These are phyloP conservation scores for Fusarium anthophilum DNA, from an alignment of 2,329 filamentous ascomycete genomes.

Conservation along the genomic window DNA sequence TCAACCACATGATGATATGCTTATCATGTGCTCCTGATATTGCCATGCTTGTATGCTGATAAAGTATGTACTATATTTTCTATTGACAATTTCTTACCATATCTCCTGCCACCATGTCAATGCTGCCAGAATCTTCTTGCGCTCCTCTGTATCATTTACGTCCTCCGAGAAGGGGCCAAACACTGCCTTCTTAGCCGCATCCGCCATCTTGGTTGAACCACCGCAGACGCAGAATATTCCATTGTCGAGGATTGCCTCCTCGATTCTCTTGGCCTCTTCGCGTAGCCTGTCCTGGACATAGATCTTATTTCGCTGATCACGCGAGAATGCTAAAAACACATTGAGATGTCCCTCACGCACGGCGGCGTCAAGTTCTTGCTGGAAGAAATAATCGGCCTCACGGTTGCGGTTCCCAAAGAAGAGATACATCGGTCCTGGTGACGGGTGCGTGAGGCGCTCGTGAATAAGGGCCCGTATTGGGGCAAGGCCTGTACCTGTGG, in stretches of 20 bases:
- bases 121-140: slow-evolving; percentile 49
- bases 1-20: not conserved
- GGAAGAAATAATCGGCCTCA: slow-evolving; percentile 82
- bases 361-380: slow-evolving; percentile 72
- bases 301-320: slow-evolving; percentile 58
- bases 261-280: slow-evolving; percentile 49
- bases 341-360: slow-evolving; percentile 38
- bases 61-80: not conserved
- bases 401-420: slow-evolving; percentile 87
- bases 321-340: slow-evolving; percentile 59
- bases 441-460: slow-evolving; percentile 63
- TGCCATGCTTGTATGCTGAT: not conserved
- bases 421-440: slow-evolving; percentile 62
- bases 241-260: slow-evolving; percentile 47
- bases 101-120: slow-evolving; percentile 67
- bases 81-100: slow-evolving; percentile 53
- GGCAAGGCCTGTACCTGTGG: slow-evolving; percentile 86
- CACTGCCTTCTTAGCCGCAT: slow-evolving; percentile 62
- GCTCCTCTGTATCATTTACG: slow-evolving; percentile 48
- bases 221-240: slow-evolving; percentile 65
- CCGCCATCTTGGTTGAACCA: slow-evolving; percentile 67
- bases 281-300: slow-evolving; percentile 67
- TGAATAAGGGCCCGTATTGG: slow-evolving; percentile 85
- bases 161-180: slow-evolving; percentile 57
- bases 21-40: not conserved